Evolutionary conservation across 768 basidiomycete species (phyloP), one percentile per base, ranked within the genome.

Genomic region (Auricularia sp.): DNA sequence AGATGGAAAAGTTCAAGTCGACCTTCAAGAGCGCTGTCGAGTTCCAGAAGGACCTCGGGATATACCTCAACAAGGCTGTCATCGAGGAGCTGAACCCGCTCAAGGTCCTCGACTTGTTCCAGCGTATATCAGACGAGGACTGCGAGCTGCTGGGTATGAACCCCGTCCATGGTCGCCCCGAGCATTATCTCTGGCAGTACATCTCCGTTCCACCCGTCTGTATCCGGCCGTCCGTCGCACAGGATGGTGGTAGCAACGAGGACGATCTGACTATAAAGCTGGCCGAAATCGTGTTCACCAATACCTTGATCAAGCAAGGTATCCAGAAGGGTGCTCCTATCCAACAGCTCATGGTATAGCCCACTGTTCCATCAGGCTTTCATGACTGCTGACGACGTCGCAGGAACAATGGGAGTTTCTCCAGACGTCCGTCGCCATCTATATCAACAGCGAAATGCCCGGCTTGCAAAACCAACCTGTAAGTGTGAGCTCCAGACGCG

Each of bases 331-430:
- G 97, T 58, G 84, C 89, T 3, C 90, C 91, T 2, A 94, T 90
- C 14, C 84, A 88, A 44, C 89, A 90, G 68, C 89, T 96, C 70
- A 96, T 96, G 92, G 92, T 89, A 65, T 33, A 71, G 67, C 21
- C 35, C 35, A 10, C n/a, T 18, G 16, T 18, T 63, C 71, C 66
- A 37, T 1, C 7, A 2, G 51, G 47, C 37, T 51, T 54, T 61
- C 6, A 63, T 56, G 54, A 47, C 6, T 45, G 63, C 36, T 35
- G 70, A 16, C 69, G n/a, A 33, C 45, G 10, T 2, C 21, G 47
- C 64, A 94, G 93, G 95, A 94, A 83, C 88, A 96, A 84, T 99
- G 97, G 97, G 97, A 98, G 70, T 94, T 96, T 68, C 81, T 99
- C 1, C 94, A 97, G 71, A 82, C 95, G 61, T 89, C 89, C 16